A percentile compares a stretch with the other conserved stretches of the same genome.
These are phyloP conservation scores for Penicillium sp. DNA, from an alignment of 2,329 filamentous ascomycete genomes.

Conservation along the genomic window DNA sequence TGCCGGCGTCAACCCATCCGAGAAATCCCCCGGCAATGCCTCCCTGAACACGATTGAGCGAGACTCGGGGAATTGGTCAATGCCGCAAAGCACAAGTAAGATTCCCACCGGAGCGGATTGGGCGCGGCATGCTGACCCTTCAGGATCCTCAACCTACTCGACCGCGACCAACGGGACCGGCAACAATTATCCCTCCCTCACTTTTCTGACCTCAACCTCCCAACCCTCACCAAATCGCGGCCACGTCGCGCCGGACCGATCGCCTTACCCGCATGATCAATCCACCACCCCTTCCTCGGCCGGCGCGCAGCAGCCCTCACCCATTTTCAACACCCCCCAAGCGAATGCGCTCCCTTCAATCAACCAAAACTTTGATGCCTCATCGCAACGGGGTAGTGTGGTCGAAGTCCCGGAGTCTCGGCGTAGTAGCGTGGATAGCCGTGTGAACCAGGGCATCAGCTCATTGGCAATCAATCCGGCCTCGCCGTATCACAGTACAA, in stretches of 20 bases:
- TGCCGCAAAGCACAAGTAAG: slow-evolving; percentile 60
- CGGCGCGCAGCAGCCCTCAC: slow-evolving; percentile 41
- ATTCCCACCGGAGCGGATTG: slow-evolving; percentile 21
- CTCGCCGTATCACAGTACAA: slow-evolving; percentile 52
- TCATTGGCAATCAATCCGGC: slow-evolving; percentile 50
- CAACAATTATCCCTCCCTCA: slow-evolving; percentile 45
- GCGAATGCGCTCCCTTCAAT: slow-evolving; percentile 57
- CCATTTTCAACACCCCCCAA: slow-evolving; percentile 41
- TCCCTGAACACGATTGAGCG: slow-evolving; percentile 53
- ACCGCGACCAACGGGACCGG: slow-evolving; percentile 48
- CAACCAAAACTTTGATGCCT: slow-evolving; percentile 59
- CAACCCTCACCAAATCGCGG: slow-evolving; percentile 49
- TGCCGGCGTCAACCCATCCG: slow-evolving; percentile 32
- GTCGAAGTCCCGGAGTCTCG: slow-evolving; percentile 49
- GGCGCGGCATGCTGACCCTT: slow-evolving; percentile 27
- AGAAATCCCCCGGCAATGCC: slow-evolving; percentile 46
- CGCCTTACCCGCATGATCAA: slow-evolving; percentile 46
- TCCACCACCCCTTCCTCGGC: slow-evolving; percentile 42
- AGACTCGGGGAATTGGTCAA: slow-evolving; percentile 63
- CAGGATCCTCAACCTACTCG: slow-evolving; percentile 54
- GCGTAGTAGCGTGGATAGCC: slow-evolving; percentile 53
- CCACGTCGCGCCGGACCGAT: slow-evolving; percentile 43
- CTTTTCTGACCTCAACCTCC: slow-evolving; percentile 47
- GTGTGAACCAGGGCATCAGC: slow-evolving; percentile 53
- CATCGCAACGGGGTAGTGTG: slow-evolving; percentile 47